Conservation (phyloP, 768 basidiomycete genomes). For the Leccinum variicolor region DNA sequence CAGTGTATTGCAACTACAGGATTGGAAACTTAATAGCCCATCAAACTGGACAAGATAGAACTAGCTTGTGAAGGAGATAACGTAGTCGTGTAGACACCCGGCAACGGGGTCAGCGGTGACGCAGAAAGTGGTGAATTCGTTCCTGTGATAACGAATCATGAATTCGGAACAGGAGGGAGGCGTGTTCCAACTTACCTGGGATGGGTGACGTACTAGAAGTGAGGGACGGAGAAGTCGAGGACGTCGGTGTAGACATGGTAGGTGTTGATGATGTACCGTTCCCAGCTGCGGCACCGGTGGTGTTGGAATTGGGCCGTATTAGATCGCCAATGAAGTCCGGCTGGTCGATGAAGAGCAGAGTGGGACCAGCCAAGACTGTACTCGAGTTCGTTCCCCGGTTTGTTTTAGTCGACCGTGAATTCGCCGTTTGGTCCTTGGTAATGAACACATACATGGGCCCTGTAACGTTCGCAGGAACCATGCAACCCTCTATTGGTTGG, state of each 20-base stretch:
- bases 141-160: not conserved
- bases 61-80: constrained; percentile 25
- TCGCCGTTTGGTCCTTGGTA: constrained; percentile 58
- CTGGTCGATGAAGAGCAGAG: constrained; percentile 58
- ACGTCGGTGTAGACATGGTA: constrained; percentile 1
- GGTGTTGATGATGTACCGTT: not conserved
- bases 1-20: constrained; percentile 2
- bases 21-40: not conserved
- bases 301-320: constrained; percentile 32
- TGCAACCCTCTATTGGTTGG: constrained; percentile 57
- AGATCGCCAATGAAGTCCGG: constrained; percentile 51
- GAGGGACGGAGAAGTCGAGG: not conserved
- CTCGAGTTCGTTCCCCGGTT: constrained; percentile 39
- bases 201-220: not conserved
- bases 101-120: not conserved
- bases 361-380: constrained; percentile 65
- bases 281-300: not conserved
- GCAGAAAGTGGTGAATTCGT: constrained; percentile 22
- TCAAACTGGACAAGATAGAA: constrained; percentile 34
- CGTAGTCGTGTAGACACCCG: constrained; percentile 13
- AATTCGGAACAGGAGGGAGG: constrained; percentile 1
- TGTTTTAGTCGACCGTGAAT: constrained; percentile 43
- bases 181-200: not conserved
- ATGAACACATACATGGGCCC: constrained; percentile 75
- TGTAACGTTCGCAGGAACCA: constrained; percentile 63